Evolutionary conservation across 2,329 filamentous ascomycete genomes (phyloP).

Genomic region (Didymella keratinophila): DNA sequence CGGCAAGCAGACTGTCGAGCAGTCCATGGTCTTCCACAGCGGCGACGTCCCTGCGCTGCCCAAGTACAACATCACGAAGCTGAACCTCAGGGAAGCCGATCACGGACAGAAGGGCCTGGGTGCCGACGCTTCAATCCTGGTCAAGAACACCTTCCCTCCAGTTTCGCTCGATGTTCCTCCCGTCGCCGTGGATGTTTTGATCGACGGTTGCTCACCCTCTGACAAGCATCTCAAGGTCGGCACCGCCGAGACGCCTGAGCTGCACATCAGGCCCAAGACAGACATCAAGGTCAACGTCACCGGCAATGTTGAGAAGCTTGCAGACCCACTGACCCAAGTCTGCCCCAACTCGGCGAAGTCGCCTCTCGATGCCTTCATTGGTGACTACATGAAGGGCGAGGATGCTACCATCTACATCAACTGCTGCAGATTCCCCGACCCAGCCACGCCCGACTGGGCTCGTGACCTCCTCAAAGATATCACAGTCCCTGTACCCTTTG

Average conservation of each 20-base stretch:
- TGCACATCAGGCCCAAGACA: constrained; percentile 72
- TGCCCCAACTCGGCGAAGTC: constrained; percentile 83
- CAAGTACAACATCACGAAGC: constrained; percentile 79
- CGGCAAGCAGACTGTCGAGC: constrained; percentile 76
- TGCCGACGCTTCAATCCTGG: constrained; percentile 76
- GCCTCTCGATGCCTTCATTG: constrained; percentile 82
- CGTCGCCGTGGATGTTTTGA: constrained; percentile 83
- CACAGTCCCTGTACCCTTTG: constrained; percentile 83
- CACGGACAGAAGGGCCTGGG: constrained; percentile 71
- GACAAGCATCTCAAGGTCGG: constrained; percentile 82
- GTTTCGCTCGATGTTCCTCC: constrained; percentile 78
- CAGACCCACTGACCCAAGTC: constrained; percentile 72
- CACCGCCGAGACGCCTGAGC: constrained; percentile 71
- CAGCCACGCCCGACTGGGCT: constrained; percentile 82
- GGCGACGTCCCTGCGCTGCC: constrained; percentile 78
- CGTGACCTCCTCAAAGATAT: constrained; percentile 80
- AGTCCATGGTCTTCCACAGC: constrained; percentile 82
- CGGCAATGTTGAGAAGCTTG: constrained; percentile 76
- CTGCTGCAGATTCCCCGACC: constrained; percentile 72
- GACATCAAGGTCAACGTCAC: constrained; percentile 74
- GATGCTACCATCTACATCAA: constrained; percentile 83
- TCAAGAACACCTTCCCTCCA: constrained; percentile 81
- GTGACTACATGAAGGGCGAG: constrained; percentile 81
- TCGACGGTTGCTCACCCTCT: constrained; percentile 77
- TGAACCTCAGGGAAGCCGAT: constrained; percentile 78